phyloP scores from a whole-genome alignment of 768 basidiomycete species.

The Agrocybe pediades region DNA sequence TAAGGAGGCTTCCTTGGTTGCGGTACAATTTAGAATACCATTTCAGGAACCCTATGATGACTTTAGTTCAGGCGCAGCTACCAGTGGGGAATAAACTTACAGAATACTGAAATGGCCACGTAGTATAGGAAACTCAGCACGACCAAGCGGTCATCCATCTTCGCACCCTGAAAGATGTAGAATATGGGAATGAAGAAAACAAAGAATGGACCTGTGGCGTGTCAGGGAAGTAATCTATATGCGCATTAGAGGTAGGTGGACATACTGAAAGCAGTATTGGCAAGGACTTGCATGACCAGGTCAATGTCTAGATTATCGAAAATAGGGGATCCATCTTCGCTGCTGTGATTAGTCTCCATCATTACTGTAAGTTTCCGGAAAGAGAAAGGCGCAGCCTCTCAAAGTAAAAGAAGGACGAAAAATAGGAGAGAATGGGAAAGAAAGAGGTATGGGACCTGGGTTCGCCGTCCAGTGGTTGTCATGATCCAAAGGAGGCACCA shows the following conservation, averaged over 20 bases:
- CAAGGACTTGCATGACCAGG: conserved; percentile 75
- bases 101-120: conserved; percentile 59
- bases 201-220: conserved; percentile 76
- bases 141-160: conserved; percentile 52
- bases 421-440: neutral
- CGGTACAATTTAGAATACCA: conserved; percentile 76
- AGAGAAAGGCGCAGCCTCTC: conserved; percentile 33
- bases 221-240: conserved; percentile 2
- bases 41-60: conserved; percentile 57
- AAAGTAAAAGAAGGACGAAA: conserved; percentile 13
- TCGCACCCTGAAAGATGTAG: conserved; percentile 69
- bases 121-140: conserved; percentile 56
- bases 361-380: conserved; percentile 12
- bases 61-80: neutral
- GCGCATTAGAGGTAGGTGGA: conserved; percentile 3
- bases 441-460: neutral
- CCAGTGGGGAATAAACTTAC: conserved; percentile 45
- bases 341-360: conserved; percentile 28
- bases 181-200: conserved; percentile 78
- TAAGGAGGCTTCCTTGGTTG: conserved; percentile 69
- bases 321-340: conserved; percentile 46
- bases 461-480: neutral
- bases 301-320: conserved; percentile 79
- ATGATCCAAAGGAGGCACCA: conserved; percentile 8
- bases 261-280: conserved; percentile 80